Evolutionary conservation across 345 rosid genomes (phyloP).

Genomic region (Pseudoturritis turrita): DNA sequence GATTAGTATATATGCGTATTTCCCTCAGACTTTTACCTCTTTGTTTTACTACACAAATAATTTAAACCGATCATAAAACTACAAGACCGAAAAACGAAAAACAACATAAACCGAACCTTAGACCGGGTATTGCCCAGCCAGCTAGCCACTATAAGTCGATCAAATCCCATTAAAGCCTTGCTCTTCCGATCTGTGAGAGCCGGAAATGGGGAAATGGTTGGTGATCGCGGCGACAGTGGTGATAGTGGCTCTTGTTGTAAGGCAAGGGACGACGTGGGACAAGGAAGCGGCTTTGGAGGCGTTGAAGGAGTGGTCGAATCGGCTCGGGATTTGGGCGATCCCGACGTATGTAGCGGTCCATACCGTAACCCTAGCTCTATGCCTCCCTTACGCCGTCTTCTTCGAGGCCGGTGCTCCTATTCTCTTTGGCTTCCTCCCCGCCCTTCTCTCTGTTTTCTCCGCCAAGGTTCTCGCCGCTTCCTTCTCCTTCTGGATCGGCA

Average conservation of each 20-base stretch:
- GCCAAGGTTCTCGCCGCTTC: conserved; percentile 89
- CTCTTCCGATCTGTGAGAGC: neutral
- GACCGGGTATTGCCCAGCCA: too few species aligned
- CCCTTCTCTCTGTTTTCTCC: conserved; percentile 67
- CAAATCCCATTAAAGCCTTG: too few species aligned
- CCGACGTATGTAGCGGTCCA: conserved; percentile 81
- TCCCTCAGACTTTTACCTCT: too few species aligned
- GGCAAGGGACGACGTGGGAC: conserved; percentile 53
- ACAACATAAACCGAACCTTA: too few species aligned
- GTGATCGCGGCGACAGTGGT: conserved; percentile 37
- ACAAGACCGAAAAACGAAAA: too few species aligned
- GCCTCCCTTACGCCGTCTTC: conserved; percentile 86
- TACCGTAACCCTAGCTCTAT: conserved; percentile 66
- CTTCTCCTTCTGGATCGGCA: conserved; percentile 89
- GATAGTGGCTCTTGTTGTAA: conserved; percentile 26
- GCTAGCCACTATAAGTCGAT: too few species aligned
- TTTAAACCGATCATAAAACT: too few species aligned
- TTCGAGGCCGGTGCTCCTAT: conserved; percentile 86
- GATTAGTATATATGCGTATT: too few species aligned
- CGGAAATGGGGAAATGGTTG: conserved; percentile 54
- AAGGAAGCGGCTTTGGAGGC: conserved; percentile 45
- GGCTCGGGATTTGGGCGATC: conserved; percentile 80
- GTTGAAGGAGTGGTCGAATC: conserved; percentile 53
- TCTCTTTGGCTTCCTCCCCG: conserved; percentile 82
- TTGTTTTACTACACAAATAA: too few species aligned